A percentile compares a stretch with the other conserved stretches of the same genome.
Evolutionary conservation across 2,329 filamentous ascomycete species (phyloP).

Genomic region (Sporothrix humicola): DNA sequence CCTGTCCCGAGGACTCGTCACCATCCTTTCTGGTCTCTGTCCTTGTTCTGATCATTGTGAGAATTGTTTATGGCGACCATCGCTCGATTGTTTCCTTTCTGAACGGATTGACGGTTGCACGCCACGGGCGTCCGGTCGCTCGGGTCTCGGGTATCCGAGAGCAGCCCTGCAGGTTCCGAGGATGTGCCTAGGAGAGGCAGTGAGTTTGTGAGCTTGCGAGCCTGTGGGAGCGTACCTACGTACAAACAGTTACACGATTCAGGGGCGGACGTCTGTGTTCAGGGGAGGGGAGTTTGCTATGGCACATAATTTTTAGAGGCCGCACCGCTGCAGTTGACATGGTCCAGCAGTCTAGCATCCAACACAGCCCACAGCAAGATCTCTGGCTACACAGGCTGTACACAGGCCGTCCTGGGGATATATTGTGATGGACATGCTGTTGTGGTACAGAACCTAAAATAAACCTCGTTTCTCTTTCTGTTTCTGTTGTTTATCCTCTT

Average conservation of each 20-base stretch:
- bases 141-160: not conserved
- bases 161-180: not conserved
- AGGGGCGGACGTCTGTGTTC: not conserved
- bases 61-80: not conserved
- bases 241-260: conserved; percentile 6
- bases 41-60: not conserved
- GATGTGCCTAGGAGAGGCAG: not conserved
- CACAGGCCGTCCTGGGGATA: not conserved
- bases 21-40: not conserved
- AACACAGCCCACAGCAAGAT: not conserved
- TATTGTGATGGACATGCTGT: not conserved
- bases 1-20: too few species aligned
- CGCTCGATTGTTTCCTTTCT: not conserved
- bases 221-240: not conserved
- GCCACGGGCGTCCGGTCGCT: conserved; percentile 2
- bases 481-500: not conserved
- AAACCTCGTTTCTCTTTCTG: not conserved
- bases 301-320: not conserved
- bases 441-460: conserved; percentile 9
- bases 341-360: not conserved
- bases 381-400: too few species aligned
- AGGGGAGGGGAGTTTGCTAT: not conserved
- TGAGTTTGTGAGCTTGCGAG: not conserved
- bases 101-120: not conserved
- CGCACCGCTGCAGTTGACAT: too few species aligned